phyloP scores from a whole-genome alignment of 305 asterid species.

The Salvia sclarea region DNA sequence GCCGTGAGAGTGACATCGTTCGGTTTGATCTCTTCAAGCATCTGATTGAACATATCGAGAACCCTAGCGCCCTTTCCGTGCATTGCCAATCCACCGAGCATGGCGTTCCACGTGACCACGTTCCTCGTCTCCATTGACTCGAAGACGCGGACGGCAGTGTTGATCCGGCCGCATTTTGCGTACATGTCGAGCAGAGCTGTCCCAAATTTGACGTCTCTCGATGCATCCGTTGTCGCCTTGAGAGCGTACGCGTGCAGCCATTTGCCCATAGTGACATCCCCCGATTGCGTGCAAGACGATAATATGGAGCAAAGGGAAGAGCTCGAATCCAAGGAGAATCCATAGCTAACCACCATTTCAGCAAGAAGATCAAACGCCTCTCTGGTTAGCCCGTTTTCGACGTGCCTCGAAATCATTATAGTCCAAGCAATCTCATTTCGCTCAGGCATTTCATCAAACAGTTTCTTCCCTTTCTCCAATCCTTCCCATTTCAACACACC shows the following conservation, averaged over 20 bases:
- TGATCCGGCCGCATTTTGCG: slow-evolving; percentile 72
- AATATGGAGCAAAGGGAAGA: slow-evolving; percentile 57
- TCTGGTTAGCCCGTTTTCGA: slow-evolving; percentile 49
- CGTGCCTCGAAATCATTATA: slow-evolving; percentile 50
- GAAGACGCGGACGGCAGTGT: slow-evolving; percentile 55
- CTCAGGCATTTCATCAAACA: slow-evolving; percentile 72
- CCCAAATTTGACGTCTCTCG: slow-evolving; percentile 46
- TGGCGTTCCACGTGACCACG: slow-evolving; percentile 66
- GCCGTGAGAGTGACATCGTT: slow-evolving; percentile 71
- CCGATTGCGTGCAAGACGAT: slow-evolving; percentile 66
- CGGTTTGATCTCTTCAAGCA: slow-evolving; percentile 63
- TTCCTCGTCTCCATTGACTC: slow-evolving; percentile 45
- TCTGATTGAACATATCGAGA: slow-evolving; percentile 51
- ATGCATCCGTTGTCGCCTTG: slow-evolving; percentile 41
- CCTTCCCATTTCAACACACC: slow-evolving; percentile 68
- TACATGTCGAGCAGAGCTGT: slow-evolving; percentile 85
- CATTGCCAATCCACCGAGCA: slow-evolving; percentile 79
- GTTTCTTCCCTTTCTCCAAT: slow-evolving; percentile 45
- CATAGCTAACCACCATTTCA: slow-evolving; percentile 51
- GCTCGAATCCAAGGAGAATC: slow-evolving; percentile 43
- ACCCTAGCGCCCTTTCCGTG: slow-evolving; percentile 65
- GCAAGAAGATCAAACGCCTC: slow-evolving; percentile 58
- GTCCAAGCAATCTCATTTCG: slow-evolving; percentile 72
- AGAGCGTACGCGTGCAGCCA: slow-evolving; percentile 66
- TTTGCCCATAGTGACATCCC: slow-evolving; percentile 56